Conservation (phyloP, 2,329 filamentous ascomycete species). For the Aspergillus eucalypticola region DNA sequence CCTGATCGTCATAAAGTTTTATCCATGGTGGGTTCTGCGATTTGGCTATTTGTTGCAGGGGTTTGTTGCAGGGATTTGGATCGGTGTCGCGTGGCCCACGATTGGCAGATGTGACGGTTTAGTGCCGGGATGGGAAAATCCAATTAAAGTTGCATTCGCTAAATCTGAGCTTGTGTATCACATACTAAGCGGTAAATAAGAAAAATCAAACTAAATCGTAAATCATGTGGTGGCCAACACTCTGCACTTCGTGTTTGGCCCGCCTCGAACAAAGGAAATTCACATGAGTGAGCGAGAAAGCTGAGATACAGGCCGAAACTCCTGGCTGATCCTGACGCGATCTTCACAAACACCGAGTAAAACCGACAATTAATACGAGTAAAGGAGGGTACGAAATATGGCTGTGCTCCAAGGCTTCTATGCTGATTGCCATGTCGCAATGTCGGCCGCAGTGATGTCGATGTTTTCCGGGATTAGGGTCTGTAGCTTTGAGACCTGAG, state of each 20-base stretch:
- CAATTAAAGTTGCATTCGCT: too few species aligned
- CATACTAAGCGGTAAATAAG: too few species aligned
- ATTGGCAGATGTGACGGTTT: too few species aligned
- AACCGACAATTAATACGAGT: neutral
- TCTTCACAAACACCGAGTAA: neutral
- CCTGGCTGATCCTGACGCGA: neutral
- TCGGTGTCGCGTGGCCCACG: too few species aligned
- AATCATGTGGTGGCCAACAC: neutral
- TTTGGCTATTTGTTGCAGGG: neutral
- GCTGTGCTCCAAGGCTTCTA: neutral
- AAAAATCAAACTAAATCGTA: neutral
- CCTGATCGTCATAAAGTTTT: too few species aligned
- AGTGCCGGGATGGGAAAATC: too few species aligned
- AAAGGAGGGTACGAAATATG: neutral
- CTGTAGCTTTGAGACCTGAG: conserved; percentile 28
- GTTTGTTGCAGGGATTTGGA: neutral
- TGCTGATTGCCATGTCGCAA: conserved; percentile 31
- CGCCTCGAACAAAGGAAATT: neutral
- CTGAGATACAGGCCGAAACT: neutral
- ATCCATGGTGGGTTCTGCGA: too few species aligned
- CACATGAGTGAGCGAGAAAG: neutral
- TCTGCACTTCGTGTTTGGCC: neutral
- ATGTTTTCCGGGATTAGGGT: conserved; percentile 32
- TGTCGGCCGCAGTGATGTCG: conserved; percentile 33
- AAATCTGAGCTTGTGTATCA: too few species aligned